These are phyloP conservation scores for Mariannaea elegans DNA, from an alignment of 2,329 filamentous ascomycete genomes.

Conservation along the genomic window DNA sequence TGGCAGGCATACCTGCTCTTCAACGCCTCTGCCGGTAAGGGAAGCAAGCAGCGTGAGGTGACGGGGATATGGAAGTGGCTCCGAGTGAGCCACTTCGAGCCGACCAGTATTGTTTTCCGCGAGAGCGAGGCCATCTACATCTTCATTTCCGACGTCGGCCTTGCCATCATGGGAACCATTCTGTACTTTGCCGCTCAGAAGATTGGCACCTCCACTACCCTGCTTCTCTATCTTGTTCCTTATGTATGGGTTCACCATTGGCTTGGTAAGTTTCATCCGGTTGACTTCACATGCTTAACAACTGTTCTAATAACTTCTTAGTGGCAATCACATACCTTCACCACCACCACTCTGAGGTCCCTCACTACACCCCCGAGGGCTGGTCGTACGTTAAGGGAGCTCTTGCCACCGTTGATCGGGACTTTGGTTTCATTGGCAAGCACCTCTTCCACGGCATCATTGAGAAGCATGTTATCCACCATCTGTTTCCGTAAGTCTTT, in stretches of 20 bases:
- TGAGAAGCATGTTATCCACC: constrained; percentile 69
- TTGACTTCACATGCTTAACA: neutral
- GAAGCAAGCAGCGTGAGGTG: constrained; percentile 56
- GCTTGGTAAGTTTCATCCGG: constrained; percentile 58
- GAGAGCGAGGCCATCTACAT: constrained; percentile 65
- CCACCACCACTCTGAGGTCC: constrained; percentile 67
- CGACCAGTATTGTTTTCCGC: constrained; percentile 68
- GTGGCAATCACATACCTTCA: constrained; percentile 81
- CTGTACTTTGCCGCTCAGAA: constrained; percentile 62
- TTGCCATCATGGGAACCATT: constrained; percentile 58
- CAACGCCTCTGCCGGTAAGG: constrained; percentile 61
- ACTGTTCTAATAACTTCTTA: constrained; percentile 35
- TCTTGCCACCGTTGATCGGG: constrained; percentile 68
- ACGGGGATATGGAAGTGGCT: constrained; percentile 47
- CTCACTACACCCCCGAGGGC: constrained; percentile 53
- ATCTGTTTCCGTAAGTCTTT: constrained; percentile 56
- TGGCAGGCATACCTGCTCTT: constrained; percentile 72
- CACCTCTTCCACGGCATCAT: constrained; percentile 71
- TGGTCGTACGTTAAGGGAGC: constrained; percentile 72
- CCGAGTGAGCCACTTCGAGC: constrained; percentile 67
- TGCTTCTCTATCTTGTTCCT: constrained; percentile 69
- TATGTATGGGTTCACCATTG: constrained; percentile 78
- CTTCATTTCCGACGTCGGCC: constrained; percentile 67
- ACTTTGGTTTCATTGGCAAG: constrained; percentile 68
- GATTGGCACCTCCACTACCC: constrained; percentile 65